These are phyloP conservation scores for Aspergillus taichungensis DNA, from an alignment of 495 filamentous ascomycete species.

Conservation along the genomic window DNA sequence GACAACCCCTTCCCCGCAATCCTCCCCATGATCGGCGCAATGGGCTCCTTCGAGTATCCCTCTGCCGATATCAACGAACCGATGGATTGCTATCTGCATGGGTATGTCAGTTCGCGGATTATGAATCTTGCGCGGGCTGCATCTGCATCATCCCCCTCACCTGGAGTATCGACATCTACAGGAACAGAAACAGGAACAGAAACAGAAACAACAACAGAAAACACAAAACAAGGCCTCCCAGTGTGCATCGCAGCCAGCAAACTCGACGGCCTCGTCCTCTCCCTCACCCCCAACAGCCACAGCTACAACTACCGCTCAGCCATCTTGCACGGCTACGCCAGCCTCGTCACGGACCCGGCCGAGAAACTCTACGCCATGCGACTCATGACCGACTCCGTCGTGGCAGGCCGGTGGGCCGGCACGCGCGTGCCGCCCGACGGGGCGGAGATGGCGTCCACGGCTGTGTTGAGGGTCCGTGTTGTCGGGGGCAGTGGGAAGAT, in stretches of 20 bases:
- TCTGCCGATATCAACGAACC: conserved; percentile 54
- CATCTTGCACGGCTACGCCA: conserved; percentile 67
- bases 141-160: too few species aligned
- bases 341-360: conserved; percentile 50
- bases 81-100: conserved; percentile 79
- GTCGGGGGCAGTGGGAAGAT: conserved; percentile 73
- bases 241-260: conserved; percentile 57
- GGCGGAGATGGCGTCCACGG: conserved; percentile 70
- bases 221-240: conserved; percentile 46
- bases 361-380: conserved; percentile 84
- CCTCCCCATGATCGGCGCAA: conserved; percentile 83
- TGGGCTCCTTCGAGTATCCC: conserved; percentile 61
- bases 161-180: too few species aligned
- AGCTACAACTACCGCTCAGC: conserved; percentile 87
- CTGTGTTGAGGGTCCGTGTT: conserved; percentile 62
- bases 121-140: conserved; percentile 53
- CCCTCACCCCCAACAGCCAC: conserved; percentile 70
- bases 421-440: conserved; percentile 62
- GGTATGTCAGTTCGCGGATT: conserved; percentile 73
- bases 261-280: conserved; percentile 67
- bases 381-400: conserved; percentile 67
- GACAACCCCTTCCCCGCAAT: conserved; percentile 60
- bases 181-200: too few species aligned
- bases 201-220: conserved; percentile 20
- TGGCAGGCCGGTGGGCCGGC: conserved; percentile 59